Evolutionary conservation across 352 stramenopile genomes (phyloP).

Genomic region (Globisporangium recalcitrans): DNA sequence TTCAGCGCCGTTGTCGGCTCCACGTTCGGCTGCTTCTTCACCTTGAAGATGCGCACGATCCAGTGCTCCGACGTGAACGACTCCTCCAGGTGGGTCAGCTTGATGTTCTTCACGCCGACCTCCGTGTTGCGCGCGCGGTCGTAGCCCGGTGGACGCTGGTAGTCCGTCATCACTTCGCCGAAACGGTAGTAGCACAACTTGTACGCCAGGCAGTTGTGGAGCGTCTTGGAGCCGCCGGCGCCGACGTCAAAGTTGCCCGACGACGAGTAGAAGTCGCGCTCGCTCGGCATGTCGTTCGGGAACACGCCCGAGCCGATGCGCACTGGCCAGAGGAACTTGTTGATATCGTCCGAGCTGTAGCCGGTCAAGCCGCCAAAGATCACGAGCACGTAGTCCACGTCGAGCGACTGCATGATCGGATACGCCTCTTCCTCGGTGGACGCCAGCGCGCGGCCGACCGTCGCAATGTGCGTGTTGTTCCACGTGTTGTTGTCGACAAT

Average conservation of each 20-base stretch:
- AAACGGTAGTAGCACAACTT: slow-evolving; percentile 94
- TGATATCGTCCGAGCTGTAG: slow-evolving; percentile 89
- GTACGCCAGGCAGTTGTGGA: slow-evolving; percentile 92
- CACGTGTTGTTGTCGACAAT: slow-evolving; percentile 95
- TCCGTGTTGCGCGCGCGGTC: slow-evolving; percentile 85
- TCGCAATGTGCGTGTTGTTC: slow-evolving; percentile 96
- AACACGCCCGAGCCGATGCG: slow-evolving; percentile 86
- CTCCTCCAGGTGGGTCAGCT: slow-evolving; percentile 89
- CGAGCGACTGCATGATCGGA: slow-evolving; percentile 86
- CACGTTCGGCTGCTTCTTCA: slow-evolving; percentile 88
- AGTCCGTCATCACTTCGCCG: slow-evolving; percentile 83
- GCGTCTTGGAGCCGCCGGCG: slow-evolving; percentile 66
- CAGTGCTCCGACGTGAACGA: slow-evolving; percentile 94
- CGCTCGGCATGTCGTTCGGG: slow-evolving; percentile 78
- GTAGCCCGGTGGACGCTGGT: slow-evolving; percentile 74
- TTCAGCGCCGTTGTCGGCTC: slow-evolving; percentile 64
- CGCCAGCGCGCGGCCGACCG: slow-evolving; percentile 85
- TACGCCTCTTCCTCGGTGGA: slow-evolving; percentile 86
- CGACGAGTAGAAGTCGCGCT: slow-evolving; percentile 85
- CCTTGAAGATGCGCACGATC: slow-evolving; percentile 94
- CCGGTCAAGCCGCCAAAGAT: slow-evolving; percentile 87
- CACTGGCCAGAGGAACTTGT: slow-evolving; percentile 93
- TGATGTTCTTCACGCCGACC: slow-evolving; percentile 89
- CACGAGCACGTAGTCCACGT: slow-evolving; percentile 91
- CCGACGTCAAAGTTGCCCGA: slow-evolving; percentile 84